Evolutionary conservation across 169 alveolate genomes (phyloP), one percentile per base, ranked within the genome.

Genomic region (Nephromyces sp.): DNA sequence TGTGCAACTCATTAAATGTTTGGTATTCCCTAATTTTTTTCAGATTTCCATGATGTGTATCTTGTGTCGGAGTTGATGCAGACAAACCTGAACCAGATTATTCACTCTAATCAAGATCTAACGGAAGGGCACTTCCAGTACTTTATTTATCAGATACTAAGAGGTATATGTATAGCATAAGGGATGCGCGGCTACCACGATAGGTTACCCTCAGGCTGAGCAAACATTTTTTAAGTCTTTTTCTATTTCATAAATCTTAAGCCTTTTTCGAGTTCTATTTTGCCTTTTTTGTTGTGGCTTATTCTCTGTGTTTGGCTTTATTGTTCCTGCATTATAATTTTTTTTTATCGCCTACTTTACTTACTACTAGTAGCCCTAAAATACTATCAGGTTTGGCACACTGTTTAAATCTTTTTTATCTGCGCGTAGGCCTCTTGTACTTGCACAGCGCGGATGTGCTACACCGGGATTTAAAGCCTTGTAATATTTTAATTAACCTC

Each of bases 391-490:
- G n/a, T n/a, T n/a, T n/a, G n/a, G n/a, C n/a, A n/a, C n/a, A n/a
- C n/a, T n/a, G n/a, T 43, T 43, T n/a, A 15, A 43, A 15, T 43
- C n/a, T 43, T 15, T 62, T 53, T 62, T 21, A 21, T 8, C 22
- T 53, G 22, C 29, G 2, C n/a, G 27, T 5, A 8, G 72, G 6
- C 25, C 32, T 5, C 29, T 32, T 24, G 76, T 97, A 91, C 77
- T 84, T 95, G 27, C 99, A 95, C 70, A 85, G 94, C 8, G 97
- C 97, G 0, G 93, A 96, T 73, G 95, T 97, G 21, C 86, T 92
- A 64, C 99, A 97, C 78, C 89, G 99, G 71, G 99, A 97, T 84
- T 87, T 95, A 62, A 97, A 97, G 78, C 99, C 99, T 24, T 97
- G 98, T 43, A 97, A 95, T 82, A 90, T 97, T 63, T 91, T 97